Evolutionary conservation across 164 flowering plant species (phyloP).

Genomic region (Litsea cubeba): DNA sequence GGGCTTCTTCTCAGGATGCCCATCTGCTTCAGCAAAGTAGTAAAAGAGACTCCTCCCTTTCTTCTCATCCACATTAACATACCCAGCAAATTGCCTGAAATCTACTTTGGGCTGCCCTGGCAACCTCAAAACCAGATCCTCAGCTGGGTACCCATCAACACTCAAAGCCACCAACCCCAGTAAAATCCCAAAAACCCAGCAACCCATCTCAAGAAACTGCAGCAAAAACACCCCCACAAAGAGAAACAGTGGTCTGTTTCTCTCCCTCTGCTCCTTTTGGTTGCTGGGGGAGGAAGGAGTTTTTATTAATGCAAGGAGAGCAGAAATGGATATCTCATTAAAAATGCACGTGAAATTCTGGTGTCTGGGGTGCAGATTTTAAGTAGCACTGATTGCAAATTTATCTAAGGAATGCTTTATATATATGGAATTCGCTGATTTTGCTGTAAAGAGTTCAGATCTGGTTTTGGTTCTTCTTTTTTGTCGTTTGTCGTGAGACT

Average conservation of each 20-base stretch:
- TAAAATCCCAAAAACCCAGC: constrained; percentile 24
- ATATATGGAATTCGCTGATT: background rate
- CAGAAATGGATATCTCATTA: background rate
- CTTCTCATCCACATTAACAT: constrained; percentile 73
- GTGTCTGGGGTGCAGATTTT: background rate
- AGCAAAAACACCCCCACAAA: background rate
- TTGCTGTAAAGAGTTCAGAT: background rate
- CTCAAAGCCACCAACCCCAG: constrained; percentile 19
- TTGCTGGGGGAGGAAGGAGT: background rate
- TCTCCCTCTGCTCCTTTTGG: constrained; percentile 1
- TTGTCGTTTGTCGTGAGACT: background rate
- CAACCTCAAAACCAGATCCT: constrained; percentile 67
- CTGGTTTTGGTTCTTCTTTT: too few species aligned
- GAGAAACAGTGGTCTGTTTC: background rate
- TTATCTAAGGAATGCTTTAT: too few species aligned
- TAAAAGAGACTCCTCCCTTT: constrained; percentile 87
- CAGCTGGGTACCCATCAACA: constrained; percentile 51
- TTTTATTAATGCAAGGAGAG: background rate
- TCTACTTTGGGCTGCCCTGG: constrained; percentile 86
- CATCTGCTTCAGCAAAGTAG: constrained; percentile 82
- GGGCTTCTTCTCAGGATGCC: constrained; percentile 55
- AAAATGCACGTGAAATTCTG: background rate
- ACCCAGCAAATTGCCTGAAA: constrained; percentile 87
- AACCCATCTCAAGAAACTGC: constrained; percentile 5
- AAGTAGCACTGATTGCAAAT: background rate